phyloP scores from a whole-genome alignment of 2,329 filamentous ascomycete genomes.

The Fusarium acutatum region DNA sequence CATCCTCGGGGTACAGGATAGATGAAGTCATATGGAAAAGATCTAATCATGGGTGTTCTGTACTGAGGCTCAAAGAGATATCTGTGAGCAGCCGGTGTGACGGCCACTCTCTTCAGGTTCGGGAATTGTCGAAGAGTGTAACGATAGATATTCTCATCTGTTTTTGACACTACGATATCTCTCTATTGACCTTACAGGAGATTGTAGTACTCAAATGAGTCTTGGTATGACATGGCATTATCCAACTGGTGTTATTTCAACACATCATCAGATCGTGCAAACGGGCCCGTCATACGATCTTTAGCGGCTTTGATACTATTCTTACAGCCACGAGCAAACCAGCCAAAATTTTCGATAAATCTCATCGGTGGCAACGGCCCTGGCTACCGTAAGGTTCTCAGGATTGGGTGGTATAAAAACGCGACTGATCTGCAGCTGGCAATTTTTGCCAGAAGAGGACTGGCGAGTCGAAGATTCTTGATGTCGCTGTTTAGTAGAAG shows the following conservation, averaged over 20 bases:
- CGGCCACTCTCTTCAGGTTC: neutral
- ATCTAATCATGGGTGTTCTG: neutral
- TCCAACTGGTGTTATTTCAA: neutral
- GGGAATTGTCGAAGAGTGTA: neutral
- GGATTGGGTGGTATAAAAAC: neutral
- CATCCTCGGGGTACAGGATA: neutral
- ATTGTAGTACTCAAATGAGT: neutral
- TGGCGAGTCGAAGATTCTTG: neutral
- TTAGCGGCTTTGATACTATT: neutral
- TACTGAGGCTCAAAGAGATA: neutral
- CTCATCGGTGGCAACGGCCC: accelerated
- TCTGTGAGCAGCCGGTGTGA: neutral
- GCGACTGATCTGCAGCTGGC: neutral
- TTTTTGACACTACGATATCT: accelerated
- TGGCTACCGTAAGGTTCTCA: accelerated
- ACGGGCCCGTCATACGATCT: neutral
- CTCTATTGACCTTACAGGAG: neutral
- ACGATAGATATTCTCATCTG: neutral
- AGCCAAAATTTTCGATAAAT: neutral
- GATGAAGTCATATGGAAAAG: neutral
- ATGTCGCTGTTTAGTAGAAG: neutral
- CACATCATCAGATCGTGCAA: neutral
- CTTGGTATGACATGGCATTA: neutral
- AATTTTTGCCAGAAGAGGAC: neutral
- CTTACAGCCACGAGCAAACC: neutral